Evolutionary conservation across 2,329 filamentous ascomycete species (phyloP).

Genomic region (Xylariaceae sp.): DNA sequence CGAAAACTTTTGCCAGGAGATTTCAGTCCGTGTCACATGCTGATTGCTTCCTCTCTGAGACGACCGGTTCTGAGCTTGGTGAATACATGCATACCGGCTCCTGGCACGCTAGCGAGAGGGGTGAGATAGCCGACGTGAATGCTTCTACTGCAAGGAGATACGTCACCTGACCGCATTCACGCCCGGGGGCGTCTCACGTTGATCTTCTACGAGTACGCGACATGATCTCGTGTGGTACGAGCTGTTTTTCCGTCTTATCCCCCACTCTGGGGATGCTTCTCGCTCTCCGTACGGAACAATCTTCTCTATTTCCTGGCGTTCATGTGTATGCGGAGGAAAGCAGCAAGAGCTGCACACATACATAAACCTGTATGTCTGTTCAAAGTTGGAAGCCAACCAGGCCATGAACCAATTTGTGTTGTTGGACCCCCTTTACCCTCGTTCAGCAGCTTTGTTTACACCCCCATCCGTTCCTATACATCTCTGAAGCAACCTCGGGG

Average conservation of each 20-base stretch:
- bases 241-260: conserved; percentile 6
- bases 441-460: too few relatives aligned
- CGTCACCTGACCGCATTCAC: conserved; percentile 17
- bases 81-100: conserved; percentile 5
- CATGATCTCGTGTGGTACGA: not conserved
- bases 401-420: not conserved
- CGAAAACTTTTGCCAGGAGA: conserved; percentile 3
- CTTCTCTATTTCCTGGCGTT: not conserved
- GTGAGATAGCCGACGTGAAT: not conserved
- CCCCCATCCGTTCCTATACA: not conserved
- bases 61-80: not conserved
- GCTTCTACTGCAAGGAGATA: conserved; percentile 7
- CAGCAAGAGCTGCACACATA: not conserved
- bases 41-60: not conserved
- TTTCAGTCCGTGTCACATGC: not conserved
- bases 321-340: not conserved
- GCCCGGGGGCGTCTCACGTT: conserved; percentile 6
- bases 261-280: not conserved
- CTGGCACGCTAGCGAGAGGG: conserved; percentile 3
- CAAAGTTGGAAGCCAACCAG: not conserved
- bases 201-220: not conserved
- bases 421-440: not conserved
- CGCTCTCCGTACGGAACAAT: not conserved
- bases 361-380: not conserved
- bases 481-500: conserved; percentile 2